Evolutionary conservation across 106 monocot species (phyloP), one percentile per base, ranked within the genome.

Genomic region (Platanthera guangdongensis): DNA sequence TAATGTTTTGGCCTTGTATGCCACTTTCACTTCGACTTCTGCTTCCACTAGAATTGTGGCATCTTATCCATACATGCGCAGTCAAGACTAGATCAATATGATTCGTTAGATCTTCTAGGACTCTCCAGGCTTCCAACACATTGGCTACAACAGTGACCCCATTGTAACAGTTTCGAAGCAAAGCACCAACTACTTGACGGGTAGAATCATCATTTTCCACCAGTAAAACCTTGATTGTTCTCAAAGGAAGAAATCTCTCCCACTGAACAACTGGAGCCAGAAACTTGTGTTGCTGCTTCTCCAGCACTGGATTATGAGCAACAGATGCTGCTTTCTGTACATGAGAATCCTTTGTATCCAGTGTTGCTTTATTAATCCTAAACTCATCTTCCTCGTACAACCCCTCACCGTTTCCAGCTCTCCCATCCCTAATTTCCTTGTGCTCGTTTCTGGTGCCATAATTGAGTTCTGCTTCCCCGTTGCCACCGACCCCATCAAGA

Each of bases 181-280:
- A 85, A 6, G 97, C 93, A 47, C 84, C 86, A 70, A 97, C 89
- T 21, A 97, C 89, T 49, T 94, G 93, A 18, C 97, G 87, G 28
- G 97, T 97, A 19, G 84, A 97, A 79, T 97, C 87, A 73, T 97
- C 97, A 87, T 87, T 89, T 83, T 97, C 97, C 78, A 97, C 97
- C 2, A 97, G 82, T 54, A 97, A 81, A 74, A 97, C 91, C 62
- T 89, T 93, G 30, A 94, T 80, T 21, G 87, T 86, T 80, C 85
- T 83, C 15, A 94, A 75, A 28, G 97, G 97, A 75, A 97, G 89
- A 86, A 97, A 91, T 63, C 83, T 91, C 68, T 97, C 97, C 97
- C 97, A 97, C 1, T 46, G 76, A 9, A 97, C 68, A 68, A 79
- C 45, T 0, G 87, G 79, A 68, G 73, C 87, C 1, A 54, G 65